phyloP scores from a whole-genome alignment of 2,329 filamentous ascomycete species.

The Colletotrichum gloeosporioides region DNA sequence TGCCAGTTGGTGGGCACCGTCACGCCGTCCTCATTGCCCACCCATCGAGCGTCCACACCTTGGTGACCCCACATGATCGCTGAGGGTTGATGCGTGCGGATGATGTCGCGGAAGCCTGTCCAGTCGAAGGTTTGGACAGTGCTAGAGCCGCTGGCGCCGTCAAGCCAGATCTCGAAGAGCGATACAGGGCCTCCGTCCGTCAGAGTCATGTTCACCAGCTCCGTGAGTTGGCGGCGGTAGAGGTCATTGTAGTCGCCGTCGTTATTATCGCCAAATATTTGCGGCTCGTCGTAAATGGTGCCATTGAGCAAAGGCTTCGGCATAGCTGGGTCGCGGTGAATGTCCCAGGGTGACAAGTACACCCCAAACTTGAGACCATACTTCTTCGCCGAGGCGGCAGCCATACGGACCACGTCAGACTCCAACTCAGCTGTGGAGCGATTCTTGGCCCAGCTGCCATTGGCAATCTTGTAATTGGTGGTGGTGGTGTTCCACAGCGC shows the following conservation, averaged over 20 bases:
- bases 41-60: constrained; percentile 34
- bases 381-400: constrained; percentile 35
- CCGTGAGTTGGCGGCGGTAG: background rate
- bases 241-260: background rate
- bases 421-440: constrained; percentile 29
- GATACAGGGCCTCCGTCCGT: constrained; percentile 15
- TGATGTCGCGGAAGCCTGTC: constrained; percentile 33
- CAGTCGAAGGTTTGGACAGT: constrained; percentile 35
- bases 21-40: constrained; percentile 34
- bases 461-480: constrained; percentile 34
- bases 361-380: constrained; percentile 37
- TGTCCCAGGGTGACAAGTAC: constrained; percentile 40
- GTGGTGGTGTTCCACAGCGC: constrained; percentile 37
- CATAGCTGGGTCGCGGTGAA: constrained; percentile 40
- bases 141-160: constrained; percentile 33
- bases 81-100: constrained; percentile 9
- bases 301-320: constrained; percentile 32
- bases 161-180: constrained; percentile 36
- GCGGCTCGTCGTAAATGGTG: constrained; percentile 29
- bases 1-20: constrained; percentile 32
- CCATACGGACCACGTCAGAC: constrained; percentile 35
- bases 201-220: background rate
- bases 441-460: constrained; percentile 23
- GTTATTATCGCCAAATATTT: background rate
- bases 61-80: constrained; percentile 23